phyloP scores from a whole-genome alignment of 495 filamentous ascomycete species.

The Tuber microsphaerosporum region DNA sequence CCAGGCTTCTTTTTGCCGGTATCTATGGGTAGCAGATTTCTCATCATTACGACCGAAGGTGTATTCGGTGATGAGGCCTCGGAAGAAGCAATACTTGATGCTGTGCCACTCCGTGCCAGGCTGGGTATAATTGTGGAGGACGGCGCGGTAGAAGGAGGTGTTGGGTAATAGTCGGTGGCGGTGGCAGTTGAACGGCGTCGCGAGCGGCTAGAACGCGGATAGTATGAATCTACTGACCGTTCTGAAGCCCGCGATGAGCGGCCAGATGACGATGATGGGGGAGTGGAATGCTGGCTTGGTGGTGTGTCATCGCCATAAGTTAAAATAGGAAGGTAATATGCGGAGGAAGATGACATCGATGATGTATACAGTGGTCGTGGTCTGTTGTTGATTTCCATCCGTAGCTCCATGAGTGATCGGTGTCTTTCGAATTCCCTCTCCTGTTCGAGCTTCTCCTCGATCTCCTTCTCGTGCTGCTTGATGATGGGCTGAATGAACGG shows the following conservation, averaged over 20 bases:
- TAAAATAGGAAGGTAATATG: constrained; percentile 31
- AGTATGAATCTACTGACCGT: constrained; percentile 28
- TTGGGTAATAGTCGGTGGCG: constrained; percentile 31
- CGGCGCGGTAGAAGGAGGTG: constrained; percentile 34
- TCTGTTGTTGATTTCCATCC: constrained; percentile 26
- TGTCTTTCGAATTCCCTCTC: constrained; percentile 33
- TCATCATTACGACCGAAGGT: constrained; percentile 30
- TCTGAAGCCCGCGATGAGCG: constrained; percentile 40
- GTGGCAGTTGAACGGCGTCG: constrained; percentile 29
- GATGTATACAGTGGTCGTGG: constrained; percentile 27
- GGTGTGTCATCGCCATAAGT: constrained; percentile 26
- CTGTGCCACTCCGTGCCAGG: constrained; percentile 34
- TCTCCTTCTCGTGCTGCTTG: constrained; percentile 44
- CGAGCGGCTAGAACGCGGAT: constrained; percentile 13
- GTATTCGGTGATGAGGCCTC: constrained; percentile 33
- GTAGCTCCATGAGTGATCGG: constrained; percentile 26
- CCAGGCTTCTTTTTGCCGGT: constrained; percentile 34
- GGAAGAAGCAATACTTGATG: constrained; percentile 35
- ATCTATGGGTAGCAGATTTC: constrained; percentile 30
- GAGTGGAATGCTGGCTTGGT: constrained; percentile 30
- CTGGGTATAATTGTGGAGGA: constrained; percentile 32
- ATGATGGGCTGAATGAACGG: constrained; percentile 77
- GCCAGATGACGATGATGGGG: constrained; percentile 23
- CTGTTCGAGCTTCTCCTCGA: constrained; percentile 46
- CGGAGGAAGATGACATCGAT: constrained; percentile 33